Evolutionary conservation across 352 stramenopile genomes (phyloP).

Genomic region (Paralagenidium karlingii): DNA sequence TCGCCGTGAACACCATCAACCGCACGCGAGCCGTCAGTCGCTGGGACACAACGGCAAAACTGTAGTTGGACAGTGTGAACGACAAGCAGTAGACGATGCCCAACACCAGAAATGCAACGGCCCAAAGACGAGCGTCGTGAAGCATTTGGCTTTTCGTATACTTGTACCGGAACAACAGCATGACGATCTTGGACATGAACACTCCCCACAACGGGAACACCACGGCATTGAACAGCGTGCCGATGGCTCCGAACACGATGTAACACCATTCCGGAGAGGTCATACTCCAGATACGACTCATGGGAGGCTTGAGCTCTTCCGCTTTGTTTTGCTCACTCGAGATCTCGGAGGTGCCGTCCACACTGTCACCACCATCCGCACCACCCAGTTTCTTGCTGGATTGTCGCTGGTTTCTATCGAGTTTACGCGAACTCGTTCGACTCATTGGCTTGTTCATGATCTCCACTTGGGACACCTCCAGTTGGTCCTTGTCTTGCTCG

Average conservation of each 20-base stretch:
- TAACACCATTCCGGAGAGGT: conserved; percentile 27
- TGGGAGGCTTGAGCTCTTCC: conserved; percentile 1
- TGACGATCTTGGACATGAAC: conserved; percentile 36
- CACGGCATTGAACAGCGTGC: conserved; percentile 21
- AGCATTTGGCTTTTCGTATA: conserved; percentile 25
- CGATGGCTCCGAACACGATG: conserved; percentile 20
- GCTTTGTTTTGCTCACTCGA: not conserved
- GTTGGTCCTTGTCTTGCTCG: not conserved
- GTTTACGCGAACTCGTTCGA: not conserved
- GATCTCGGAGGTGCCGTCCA: not conserved
- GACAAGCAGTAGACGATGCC: conserved; percentile 21
- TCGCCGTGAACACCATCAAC: conserved; percentile 21
- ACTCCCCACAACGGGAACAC: conserved; percentile 37
- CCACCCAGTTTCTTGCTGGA: too few species aligned
- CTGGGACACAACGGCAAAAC: conserved; percentile 34
- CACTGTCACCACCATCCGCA: too few species aligned
- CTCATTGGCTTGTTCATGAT: too few species aligned
- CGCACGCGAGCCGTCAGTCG: conserved; percentile 34
- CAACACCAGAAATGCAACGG: conserved; percentile 23
- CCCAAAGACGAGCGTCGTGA: conserved; percentile 13
- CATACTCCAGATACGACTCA: conserved; percentile 32
- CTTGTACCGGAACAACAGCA: conserved; percentile 29
- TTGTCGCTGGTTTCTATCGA: too few species aligned
- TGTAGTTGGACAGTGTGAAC: conserved; percentile 30
- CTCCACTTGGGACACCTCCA: not conserved